Evolutionary conservation across 768 basidiomycete genomes (phyloP).

Genomic region (Mycena alexandri): DNA sequence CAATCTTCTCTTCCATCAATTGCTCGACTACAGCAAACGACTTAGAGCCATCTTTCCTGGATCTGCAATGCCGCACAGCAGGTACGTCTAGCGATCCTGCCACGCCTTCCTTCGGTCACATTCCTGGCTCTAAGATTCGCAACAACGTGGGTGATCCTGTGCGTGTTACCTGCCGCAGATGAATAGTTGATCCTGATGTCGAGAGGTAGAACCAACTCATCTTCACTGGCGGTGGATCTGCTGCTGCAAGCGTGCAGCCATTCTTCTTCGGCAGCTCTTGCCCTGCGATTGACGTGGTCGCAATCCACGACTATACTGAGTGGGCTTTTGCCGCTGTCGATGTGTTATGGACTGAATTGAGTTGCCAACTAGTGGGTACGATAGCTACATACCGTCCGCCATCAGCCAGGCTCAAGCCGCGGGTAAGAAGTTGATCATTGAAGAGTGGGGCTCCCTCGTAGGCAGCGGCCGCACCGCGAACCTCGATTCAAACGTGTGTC

Average conservation of each 20-base stretch:
- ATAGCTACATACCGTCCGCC: constrained; percentile 35
- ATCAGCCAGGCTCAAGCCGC: constrained; percentile 48
- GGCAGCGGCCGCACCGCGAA: constrained; percentile 48
- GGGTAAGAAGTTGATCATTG: constrained; percentile 52
- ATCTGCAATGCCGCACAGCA: constrained; percentile 42
- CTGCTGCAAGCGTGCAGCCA: constrained; percentile 41
- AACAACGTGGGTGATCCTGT: constrained; percentile 41
- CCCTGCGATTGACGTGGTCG: constrained; percentile 48
- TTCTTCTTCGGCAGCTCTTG: constrained; percentile 41
- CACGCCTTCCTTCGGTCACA: too few relatives aligned
- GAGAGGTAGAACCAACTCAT: constrained; percentile 40
- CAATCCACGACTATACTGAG: constrained; percentile 54
- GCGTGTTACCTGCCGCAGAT: background rate
- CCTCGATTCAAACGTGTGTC: constrained; percentile 45
- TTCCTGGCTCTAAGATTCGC: constrained; percentile 34
- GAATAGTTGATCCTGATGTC: background rate
- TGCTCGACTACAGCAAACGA: too few relatives aligned
- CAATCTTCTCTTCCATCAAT: background rate
- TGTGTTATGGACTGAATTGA: background rate
- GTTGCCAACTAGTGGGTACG: constrained; percentile 6
- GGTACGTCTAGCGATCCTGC: constrained; percentile 15
- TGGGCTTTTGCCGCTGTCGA: constrained; percentile 3
- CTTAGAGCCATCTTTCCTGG: constrained; percentile 33
- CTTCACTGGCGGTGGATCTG: constrained; percentile 46
- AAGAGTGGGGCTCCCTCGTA: constrained; percentile 53